Percentiles rank a stretch among this genome's conserved stretches.
Conservation (phyloP, 2,329 filamentous ascomycete genomes). For the Nemania bipapillata region DNA sequence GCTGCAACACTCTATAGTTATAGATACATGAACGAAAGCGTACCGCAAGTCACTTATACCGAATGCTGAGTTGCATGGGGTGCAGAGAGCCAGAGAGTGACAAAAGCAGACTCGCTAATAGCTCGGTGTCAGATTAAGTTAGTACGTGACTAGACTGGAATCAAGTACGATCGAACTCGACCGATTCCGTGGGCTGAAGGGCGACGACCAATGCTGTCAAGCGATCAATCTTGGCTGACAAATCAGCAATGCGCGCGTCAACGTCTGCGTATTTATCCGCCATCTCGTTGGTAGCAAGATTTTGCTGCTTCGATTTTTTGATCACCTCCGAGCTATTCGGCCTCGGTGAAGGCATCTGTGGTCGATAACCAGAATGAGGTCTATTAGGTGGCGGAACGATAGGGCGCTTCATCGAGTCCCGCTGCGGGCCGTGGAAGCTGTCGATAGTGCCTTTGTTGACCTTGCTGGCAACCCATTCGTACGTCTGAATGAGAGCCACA, state of each 20-base stretch:
- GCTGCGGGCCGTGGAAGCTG: slow-evolving; percentile 61
- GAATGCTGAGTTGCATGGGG: neutral
- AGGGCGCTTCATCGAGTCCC: slow-evolving; percentile 42
- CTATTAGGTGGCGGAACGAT: slow-evolving; percentile 42
- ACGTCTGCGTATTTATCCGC: slow-evolving; percentile 55
- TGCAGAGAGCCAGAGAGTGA: neutral
- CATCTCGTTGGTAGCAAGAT: slow-evolving; percentile 51
- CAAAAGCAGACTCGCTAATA: neutral
- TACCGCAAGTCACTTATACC: neutral
- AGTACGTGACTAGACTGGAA: too few relatives aligned
- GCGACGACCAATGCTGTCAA: slow-evolving; percentile 64
- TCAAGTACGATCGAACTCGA: slow-evolving; percentile 42
- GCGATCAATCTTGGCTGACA: slow-evolving; percentile 68
- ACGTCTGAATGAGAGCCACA: slow-evolving; percentile 74
- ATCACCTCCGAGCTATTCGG: slow-evolving; percentile 42
- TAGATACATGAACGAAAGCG: neutral
- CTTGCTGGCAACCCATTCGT: slow-evolving; percentile 65
- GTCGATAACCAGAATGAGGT: slow-evolving; percentile 44
- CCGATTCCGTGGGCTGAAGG: slow-evolving; percentile 55
- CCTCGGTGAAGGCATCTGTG: slow-evolving; percentile 42
- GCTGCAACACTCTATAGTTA: neutral
- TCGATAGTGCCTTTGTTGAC: slow-evolving; percentile 58
- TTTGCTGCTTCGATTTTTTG: slow-evolving; percentile 38
- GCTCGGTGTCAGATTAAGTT: neutral
- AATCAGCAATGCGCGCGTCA: slow-evolving; percentile 65